A percentile compares a stretch with the other conserved stretches of the same genome.
phyloP scores from a whole-genome alignment of 768 basidiomycete genomes.

The Pholiota microspora region DNA sequence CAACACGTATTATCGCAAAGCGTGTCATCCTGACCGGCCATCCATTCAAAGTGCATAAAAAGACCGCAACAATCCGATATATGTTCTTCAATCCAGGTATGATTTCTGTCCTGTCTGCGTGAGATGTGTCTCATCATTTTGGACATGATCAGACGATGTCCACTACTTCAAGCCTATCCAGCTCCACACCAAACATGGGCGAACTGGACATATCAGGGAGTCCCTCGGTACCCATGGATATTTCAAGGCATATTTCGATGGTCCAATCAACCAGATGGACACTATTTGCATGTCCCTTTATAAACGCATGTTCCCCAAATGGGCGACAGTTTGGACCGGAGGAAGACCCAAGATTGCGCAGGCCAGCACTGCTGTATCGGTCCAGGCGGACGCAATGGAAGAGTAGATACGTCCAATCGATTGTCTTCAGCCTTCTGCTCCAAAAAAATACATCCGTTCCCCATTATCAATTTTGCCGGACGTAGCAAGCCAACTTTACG shows the following conservation, averaged over 20 bases:
- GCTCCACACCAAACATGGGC: conserved; percentile 87
- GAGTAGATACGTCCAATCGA: conserved; percentile 25
- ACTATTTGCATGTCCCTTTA: conserved; percentile 95
- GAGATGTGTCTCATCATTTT: conserved; percentile 4
- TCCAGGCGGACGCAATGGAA: conserved; percentile 35
- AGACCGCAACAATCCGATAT: conserved; percentile 95
- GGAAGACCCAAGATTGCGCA: conserved; percentile 1
- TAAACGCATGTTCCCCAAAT: conserved; percentile 92
- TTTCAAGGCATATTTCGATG: conserved; percentile 95
- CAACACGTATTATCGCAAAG: conserved; percentile 89
- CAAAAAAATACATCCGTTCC: not conserved
- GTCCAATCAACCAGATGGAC: conserved; percentile 93
- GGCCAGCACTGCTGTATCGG: not conserved
- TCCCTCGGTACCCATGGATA: conserved; percentile 97
- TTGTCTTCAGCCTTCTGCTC: not conserved
- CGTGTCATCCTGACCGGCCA: conserved; percentile 94
- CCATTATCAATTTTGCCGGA: too few species aligned
- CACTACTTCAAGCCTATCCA: conserved; percentile 93
- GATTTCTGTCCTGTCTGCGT: conserved; percentile 17
- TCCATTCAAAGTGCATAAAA: conserved; percentile 96
- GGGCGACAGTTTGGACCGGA: conserved; percentile 57
- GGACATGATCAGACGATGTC: conserved; percentile 65
- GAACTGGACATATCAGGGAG: conserved; percentile 86
- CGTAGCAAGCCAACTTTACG: too few species aligned
- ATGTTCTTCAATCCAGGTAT: conserved; percentile 94